Base-by-base conservation (phyloP, 1,139 yeast species). In the Taiozyma onychis region DNA sequence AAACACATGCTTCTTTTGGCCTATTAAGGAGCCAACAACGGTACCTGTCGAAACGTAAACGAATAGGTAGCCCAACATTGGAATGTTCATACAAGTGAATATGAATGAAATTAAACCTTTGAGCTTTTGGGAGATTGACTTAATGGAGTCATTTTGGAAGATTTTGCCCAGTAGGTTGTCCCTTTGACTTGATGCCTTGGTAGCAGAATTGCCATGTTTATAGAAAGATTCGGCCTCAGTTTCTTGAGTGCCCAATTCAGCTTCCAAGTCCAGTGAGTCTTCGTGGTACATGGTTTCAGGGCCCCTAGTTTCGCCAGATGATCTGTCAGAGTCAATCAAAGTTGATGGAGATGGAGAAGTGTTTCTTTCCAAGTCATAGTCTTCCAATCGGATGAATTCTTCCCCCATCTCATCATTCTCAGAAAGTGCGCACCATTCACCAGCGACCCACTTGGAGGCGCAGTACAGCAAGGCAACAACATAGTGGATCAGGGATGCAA, bases 31-130 rank as follows among this genome's bases (percentile, higher is more conserved):
- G 47, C 87, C 85, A 3, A 88, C 83, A 6, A 90, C 90, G 37
- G 86, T 64, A n/a, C 95, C 97, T 7, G 89, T 79, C 46, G 87
- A 78, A 21, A 85, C 63, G 60, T 88, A 82, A 26, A 78, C 73
- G 50, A 83, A 71, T 49, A 81, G 79, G 60, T 76, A 81, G 49
- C 81, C 69, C 54, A 90, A 76, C 65, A 88, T 70, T 21, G 85
- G 85, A 72, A 87, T 81, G 62, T 86, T 84, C 47, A 86, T 66
- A 22, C 78, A 50, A 51, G 76, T 70, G 62, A 82, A 87, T 6
- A 80, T 55, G 9, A 76, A 44, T 0, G 66, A 57, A 42, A 72
- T 64, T 13, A 70, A 41, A 3, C 58, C 56, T n/a, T 80, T 78
- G 49, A 78, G 71, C 21, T 64, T 65, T 3, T 58, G 45, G 13